Evolutionary conservation across 2,329 filamentous ascomycete genomes (phyloP).

Genomic region (Fusarium redolens): DNA sequence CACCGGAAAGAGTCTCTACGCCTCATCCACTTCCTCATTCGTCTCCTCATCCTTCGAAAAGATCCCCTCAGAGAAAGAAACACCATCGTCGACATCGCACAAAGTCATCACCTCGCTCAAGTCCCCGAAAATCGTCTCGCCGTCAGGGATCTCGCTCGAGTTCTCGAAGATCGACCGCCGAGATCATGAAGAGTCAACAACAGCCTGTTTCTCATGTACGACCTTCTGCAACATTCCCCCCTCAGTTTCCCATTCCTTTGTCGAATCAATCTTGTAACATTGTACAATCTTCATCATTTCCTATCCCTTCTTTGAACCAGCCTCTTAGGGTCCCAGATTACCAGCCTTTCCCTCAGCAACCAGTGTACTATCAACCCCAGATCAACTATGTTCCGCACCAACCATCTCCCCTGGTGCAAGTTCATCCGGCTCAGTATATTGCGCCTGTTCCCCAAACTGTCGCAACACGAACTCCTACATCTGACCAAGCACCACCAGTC

Average conservation of each 20-base stretch:
- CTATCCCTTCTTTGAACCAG: constrained; percentile 24
- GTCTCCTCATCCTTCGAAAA: constrained; percentile 8
- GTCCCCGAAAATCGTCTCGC: constrained; percentile 11
- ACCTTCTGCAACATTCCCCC: constrained; percentile 35
- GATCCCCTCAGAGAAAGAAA: constrained; percentile 1
- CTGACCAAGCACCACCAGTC: background rate
- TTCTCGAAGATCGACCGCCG: constrained; percentile 15
- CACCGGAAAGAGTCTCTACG: constrained; percentile 6
- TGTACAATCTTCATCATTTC: constrained; percentile 23
- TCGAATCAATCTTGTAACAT: constrained; percentile 31
- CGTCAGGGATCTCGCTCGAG: constrained; percentile 11
- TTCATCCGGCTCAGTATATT: constrained; percentile 24
- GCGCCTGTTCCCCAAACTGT: background rate
- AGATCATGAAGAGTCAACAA: constrained; percentile 1
- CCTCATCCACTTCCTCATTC: background rate
- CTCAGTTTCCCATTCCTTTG: constrained; percentile 28
- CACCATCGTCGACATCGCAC: background rate
- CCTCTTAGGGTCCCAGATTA: constrained; percentile 21
- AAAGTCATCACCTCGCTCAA: constrained; percentile 9
- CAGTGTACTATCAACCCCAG: constrained; percentile 38
- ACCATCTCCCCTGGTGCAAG: constrained; percentile 10
- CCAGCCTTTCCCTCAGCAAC: constrained; percentile 33
- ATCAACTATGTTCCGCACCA: constrained; percentile 30
- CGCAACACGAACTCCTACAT: background rate
- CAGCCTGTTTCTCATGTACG: constrained; percentile 34